Percentiles rank a stretch among this genome's conserved stretches.
phyloP scores from a whole-genome alignment of 805 yeast genomes.

The Candida fluviatilis region DNA sequence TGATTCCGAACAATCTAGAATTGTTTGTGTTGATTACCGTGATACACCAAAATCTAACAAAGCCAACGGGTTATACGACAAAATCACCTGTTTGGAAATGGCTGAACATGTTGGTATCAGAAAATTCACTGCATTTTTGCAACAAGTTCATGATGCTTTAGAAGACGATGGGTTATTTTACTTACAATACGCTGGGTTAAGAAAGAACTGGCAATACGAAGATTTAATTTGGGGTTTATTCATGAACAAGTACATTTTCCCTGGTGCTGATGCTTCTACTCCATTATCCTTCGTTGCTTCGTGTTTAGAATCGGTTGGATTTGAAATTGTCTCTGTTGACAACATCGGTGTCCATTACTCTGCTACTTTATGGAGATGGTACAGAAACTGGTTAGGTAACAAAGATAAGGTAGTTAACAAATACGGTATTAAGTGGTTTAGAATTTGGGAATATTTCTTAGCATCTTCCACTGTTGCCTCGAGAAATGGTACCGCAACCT shows the following conservation, averaged over 20 bases:
- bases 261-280: constrained; percentile 96
- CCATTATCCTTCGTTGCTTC: constrained; percentile 82
- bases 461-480: constrained; percentile 79
- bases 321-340: constrained; percentile 78
- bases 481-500: constrained; percentile 91
- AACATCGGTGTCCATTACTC: constrained; percentile 92
- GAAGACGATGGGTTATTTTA: constrained; percentile 89
- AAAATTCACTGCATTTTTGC: constrained; percentile 68
- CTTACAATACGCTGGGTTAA: constrained; percentile 84
- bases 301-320: constrained; percentile 76
- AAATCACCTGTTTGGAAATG: constrained; percentile 90
- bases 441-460: constrained; percentile 90
- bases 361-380: constrained; percentile 91
- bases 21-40: constrained; percentile 83
- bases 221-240: constrained; percentile 92
- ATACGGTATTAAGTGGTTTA: constrained; percentile 86
- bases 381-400: constrained; percentile 88
- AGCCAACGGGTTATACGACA: constrained; percentile 56
- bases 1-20: constrained; percentile 61
- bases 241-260: constrained; percentile 95
- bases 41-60: constrained; percentile 71
- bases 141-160: constrained; percentile 79
- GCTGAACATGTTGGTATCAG: constrained; percentile 95
- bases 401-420: constrained; percentile 69
- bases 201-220: constrained; percentile 93